A percentile compares a stretch with the other conserved stretches of the same genome.
These are phyloP conservation scores for Aspergillus nomiae DNA, from an alignment of 2,329 filamentous ascomycete species.

Conservation along the genomic window DNA sequence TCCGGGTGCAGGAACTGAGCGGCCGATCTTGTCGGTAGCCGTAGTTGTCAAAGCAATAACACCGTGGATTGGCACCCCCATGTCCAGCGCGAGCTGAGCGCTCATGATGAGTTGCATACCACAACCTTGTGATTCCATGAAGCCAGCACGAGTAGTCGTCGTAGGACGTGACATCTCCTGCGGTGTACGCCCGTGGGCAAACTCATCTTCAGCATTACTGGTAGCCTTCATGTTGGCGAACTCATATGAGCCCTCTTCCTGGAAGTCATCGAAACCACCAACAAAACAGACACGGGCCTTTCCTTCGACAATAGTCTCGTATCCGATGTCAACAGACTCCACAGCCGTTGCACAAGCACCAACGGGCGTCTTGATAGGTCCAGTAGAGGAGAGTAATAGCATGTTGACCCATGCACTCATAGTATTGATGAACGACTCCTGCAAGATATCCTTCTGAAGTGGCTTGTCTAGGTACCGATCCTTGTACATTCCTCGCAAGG, in stretches of 20 bases:
- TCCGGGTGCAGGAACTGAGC: constrained; percentile 92
- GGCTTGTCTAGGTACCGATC: constrained; percentile 96
- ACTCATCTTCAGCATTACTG: constrained; percentile 95
- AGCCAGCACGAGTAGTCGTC: constrained; percentile 93
- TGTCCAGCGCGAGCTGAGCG: constrained; percentile 90
- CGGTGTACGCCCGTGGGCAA: constrained; percentile 91
- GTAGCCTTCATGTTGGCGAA: constrained; percentile 99
- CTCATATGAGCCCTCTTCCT: constrained; percentile 98
- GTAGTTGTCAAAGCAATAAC: constrained; percentile 91
- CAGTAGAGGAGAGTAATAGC: constrained; percentile 93
- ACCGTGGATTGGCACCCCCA: constrained; percentile 98
- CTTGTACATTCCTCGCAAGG: constrained; percentile 96
- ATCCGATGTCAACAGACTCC: constrained; percentile 95
- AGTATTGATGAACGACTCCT: constrained; percentile 99
- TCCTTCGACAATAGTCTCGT: constrained; percentile 97
- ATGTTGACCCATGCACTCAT: constrained; percentile 99
- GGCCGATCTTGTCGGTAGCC: constrained; percentile 98
- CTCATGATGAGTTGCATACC: constrained; percentile 99
- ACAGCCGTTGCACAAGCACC: constrained; percentile 97
- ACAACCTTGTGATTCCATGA: constrained; percentile 99
- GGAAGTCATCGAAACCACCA: constrained; percentile 98
- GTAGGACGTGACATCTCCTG: constrained; percentile 97
- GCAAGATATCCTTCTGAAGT: constrained; percentile 96
- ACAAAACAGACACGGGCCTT: constrained; percentile 98
- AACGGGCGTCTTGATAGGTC: constrained; percentile 97